phyloP scores from a whole-genome alignment of 1,284 basidiomycete species.

The Melanopsichium pennsylvanicum region DNA sequence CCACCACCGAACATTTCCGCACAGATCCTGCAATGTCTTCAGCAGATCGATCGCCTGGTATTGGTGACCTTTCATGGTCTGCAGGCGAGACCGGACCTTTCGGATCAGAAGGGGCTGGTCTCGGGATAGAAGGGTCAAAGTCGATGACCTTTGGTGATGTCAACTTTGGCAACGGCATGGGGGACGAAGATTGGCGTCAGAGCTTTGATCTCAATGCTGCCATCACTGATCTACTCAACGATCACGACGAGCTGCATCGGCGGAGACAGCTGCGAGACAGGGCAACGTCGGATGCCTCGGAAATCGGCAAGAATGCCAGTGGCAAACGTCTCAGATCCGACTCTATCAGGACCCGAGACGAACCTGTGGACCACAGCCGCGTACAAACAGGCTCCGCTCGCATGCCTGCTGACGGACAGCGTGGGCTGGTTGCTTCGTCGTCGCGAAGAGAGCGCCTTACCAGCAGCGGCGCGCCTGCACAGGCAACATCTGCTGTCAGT shows the following conservation, averaged over 20 bases:
- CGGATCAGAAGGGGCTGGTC: conserved; percentile 17
- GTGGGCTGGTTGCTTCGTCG: conserved; percentile 1
- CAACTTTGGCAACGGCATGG: conserved; percentile 25
- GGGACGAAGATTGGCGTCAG: conserved; percentile 42
- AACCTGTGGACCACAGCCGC: conserved; percentile 2
- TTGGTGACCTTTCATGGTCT: conserved; percentile 59
- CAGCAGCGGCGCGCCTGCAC: conserved; percentile 15
- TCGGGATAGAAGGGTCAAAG: conserved; percentile 19
- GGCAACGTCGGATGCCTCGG: conserved; percentile 29
- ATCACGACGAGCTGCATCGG: conserved; percentile 48
- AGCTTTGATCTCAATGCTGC: conserved; percentile 60
- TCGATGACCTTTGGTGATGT: conserved; percentile 33
- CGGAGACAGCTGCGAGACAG: conserved; percentile 32
- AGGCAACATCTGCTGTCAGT: neutral
- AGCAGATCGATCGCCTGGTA: conserved; percentile 35
- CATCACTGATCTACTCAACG: conserved; percentile 56
- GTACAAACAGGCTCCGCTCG: conserved; percentile 3
- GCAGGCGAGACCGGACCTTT: conserved; percentile 59
- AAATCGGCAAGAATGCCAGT: conserved; percentile 1
- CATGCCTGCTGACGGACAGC: conserved; percentile 5
- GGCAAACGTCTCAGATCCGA: conserved; percentile 10
- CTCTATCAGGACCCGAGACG: conserved; percentile 16
- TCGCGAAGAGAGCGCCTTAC: conserved; percentile 24
- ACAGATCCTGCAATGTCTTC: neutral
- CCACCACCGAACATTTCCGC: conserved; percentile 13